phyloP scores from a whole-genome alignment of 1,284 basidiomycete species.

The Phylloboletellus chloephorus region DNA sequence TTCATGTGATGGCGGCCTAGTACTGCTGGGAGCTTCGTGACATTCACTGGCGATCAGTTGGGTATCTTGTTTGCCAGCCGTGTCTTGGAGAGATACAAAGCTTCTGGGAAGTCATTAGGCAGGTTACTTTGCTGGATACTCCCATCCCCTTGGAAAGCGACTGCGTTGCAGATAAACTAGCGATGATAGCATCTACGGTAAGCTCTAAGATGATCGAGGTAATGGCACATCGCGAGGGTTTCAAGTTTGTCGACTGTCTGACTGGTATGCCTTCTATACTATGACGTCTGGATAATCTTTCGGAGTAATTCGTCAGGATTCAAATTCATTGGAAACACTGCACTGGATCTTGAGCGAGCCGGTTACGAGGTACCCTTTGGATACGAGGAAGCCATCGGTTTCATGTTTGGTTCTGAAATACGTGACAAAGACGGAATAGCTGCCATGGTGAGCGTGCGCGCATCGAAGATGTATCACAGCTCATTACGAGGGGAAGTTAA shows the following conservation, averaged over 20 bases:
- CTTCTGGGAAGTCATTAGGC: constrained; percentile 53
- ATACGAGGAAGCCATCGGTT: constrained; percentile 87
- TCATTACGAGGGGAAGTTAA: constrained; percentile 37
- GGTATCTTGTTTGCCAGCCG: constrained; percentile 70
- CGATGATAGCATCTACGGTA: constrained; percentile 82
- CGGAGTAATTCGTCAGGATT: constrained; percentile 47
- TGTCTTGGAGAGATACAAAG: constrained; percentile 55
- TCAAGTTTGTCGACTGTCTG: constrained; percentile 76
- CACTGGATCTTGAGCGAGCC: constrained; percentile 53
- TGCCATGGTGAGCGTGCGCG: constrained; percentile 48
- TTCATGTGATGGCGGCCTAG: constrained; percentile 30
- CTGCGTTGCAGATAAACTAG: constrained; percentile 48
- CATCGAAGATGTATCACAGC: not conserved
- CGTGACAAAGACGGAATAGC: constrained; percentile 83
- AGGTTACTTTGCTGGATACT: constrained; percentile 3
- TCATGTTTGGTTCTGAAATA: constrained; percentile 72
- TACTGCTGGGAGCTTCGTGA: constrained; percentile 51
- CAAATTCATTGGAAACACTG: constrained; percentile 82
- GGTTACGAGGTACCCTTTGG: constrained; percentile 76
- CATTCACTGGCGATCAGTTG: constrained; percentile 82
- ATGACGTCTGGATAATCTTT: not conserved
- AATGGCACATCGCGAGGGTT: constrained; percentile 71
- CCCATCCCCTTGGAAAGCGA: not conserved
- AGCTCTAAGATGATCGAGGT: constrained; percentile 82
- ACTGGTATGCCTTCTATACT: constrained; percentile 49